Evolutionary conservation across 306 rosid genomes (phyloP), one percentile per base, ranked within the genome.

Genomic region (Boehmeria nivea): DNA sequence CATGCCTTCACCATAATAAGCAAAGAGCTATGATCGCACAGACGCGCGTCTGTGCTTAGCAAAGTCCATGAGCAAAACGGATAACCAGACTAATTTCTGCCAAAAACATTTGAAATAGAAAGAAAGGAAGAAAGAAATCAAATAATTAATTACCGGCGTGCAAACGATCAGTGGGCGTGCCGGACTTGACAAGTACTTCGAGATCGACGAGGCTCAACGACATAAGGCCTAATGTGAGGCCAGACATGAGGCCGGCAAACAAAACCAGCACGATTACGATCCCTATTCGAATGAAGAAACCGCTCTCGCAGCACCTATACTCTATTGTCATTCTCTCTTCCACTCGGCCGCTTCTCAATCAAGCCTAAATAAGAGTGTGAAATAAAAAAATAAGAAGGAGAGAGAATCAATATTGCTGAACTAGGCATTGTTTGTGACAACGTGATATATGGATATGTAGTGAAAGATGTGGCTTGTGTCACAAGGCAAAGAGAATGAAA

Each of bases 191-290:
- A 12, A 87, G 91, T 33, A 87, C 95, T 72, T 83, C 91, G 55
- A 87, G 87, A 61, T 87, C 95, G 57, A 87, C 95, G 14, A 83
- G 85, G 59, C 91, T 83, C 74, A 87, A 43, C 28, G 91, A 87
- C 95, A 87, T 83, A 58, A 87, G 95, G 6, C 93, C 95, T 53
- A 87, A 66, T 12, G 93, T 83, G 24, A 87, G 91, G 3, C 95
- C 95, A 44, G 93, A 87, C 95, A 87, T 81, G 70, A 78, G 7
- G 20, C 95, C 95, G 47, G 95, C 88, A 47, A 87, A 83, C 45
- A 83, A 0, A 51, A 87, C 95, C 47, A 87, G 76, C 10, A 76
- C 12, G 20, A 52, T 34, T 18, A 78, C 61, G 8, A 70, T 16
- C n/a, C 50, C 6, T 4, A 87, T 49, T 17, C 58, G 59, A 7